Conservation (phyloP, 352 stramenopile species). For the Phytophthora pistaciae region DNA sequence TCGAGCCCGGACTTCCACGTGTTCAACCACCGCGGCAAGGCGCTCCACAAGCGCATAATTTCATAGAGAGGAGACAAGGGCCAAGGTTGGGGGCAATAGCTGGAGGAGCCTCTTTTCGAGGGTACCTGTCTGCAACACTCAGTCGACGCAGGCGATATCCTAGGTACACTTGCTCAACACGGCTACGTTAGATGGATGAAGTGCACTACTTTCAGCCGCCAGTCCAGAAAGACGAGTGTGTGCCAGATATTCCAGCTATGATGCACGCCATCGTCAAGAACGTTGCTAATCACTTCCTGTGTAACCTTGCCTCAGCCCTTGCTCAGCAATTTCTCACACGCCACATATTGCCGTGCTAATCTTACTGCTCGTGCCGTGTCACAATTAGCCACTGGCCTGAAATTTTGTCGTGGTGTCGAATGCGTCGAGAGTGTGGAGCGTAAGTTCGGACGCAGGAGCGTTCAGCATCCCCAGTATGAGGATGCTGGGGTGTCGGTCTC, state of each 20-base stretch:
- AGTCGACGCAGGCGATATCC: no score
- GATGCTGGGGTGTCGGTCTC: slow-evolving; percentile 15
- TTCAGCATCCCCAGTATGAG: not conserved
- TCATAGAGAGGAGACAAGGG: slow-evolving; percentile 23
- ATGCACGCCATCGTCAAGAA: no score
- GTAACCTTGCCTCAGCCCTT: no score
- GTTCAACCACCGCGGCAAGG: slow-evolving; percentile 85
- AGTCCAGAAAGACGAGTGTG: no score
- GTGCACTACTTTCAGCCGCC: no score
- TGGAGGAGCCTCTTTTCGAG: not conserved
- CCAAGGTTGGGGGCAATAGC: not conserved
- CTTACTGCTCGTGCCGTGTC: not conserved
- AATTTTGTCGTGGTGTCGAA: slow-evolving; percentile 20
- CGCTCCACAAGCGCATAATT: slow-evolving; percentile 75
- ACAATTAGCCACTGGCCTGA: slow-evolving; percentile 4
- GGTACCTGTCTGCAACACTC: no score
- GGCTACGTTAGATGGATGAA: no score
- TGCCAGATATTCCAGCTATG: no score
- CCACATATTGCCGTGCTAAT: slow-evolving; percentile 4
- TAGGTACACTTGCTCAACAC: no score
- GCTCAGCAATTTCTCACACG: slow-evolving; percentile 2
- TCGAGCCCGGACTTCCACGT: slow-evolving; percentile 82
- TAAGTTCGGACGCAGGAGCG: slow-evolving; percentile 2
- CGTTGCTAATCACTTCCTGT: no score
- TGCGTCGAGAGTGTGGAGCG: slow-evolving; percentile 15